A percentile compares a stretch with the other conserved stretches of the same genome.
Conservation (phyloP, 306 rosid species). For the Sindora glabra region DNA sequence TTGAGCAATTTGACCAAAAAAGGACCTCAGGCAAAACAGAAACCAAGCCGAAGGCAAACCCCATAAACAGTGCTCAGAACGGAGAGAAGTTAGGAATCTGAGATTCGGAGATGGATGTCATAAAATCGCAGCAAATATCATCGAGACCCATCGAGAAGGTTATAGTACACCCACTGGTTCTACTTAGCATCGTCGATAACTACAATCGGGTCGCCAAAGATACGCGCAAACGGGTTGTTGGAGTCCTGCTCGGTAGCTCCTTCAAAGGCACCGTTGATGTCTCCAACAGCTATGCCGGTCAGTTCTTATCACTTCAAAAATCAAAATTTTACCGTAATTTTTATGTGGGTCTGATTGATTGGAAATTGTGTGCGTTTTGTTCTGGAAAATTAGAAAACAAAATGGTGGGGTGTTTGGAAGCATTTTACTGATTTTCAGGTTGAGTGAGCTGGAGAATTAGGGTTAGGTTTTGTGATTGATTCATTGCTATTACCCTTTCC, state of each 20-base stretch:
- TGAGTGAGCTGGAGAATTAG: too few species aligned
- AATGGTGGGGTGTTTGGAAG: too few species aligned
- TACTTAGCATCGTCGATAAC: slow-evolving; percentile 65
- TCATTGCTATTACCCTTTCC: too few species aligned
- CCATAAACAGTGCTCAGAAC: too few species aligned
- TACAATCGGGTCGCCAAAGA: slow-evolving; percentile 55
- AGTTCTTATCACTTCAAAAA: background rate
- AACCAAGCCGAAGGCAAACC: too few species aligned
- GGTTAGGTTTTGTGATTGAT: too few species aligned
- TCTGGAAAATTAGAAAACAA: too few species aligned
- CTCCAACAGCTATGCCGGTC: slow-evolving; percentile 56
- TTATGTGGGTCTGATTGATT: too few species aligned
- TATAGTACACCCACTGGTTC: slow-evolving; percentile 51
- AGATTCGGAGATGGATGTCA: slow-evolving; percentile 58
- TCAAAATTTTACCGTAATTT: background rate
- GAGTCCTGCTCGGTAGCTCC: slow-evolving; percentile 51
- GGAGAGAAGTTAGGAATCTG: background rate
- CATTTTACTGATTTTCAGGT: too few species aligned
- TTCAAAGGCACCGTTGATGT: slow-evolving; percentile 53
- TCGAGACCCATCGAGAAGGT: slow-evolving; percentile 50
- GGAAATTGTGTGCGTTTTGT: too few species aligned
- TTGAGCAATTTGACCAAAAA: too few species aligned
- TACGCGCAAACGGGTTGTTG: slow-evolving; percentile 49
- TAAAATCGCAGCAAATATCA: slow-evolving; percentile 48
- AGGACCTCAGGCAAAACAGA: too few species aligned